Conservation (phyloP, 148 eudicot species). For the Rhododendron ferrugineum region DNA sequence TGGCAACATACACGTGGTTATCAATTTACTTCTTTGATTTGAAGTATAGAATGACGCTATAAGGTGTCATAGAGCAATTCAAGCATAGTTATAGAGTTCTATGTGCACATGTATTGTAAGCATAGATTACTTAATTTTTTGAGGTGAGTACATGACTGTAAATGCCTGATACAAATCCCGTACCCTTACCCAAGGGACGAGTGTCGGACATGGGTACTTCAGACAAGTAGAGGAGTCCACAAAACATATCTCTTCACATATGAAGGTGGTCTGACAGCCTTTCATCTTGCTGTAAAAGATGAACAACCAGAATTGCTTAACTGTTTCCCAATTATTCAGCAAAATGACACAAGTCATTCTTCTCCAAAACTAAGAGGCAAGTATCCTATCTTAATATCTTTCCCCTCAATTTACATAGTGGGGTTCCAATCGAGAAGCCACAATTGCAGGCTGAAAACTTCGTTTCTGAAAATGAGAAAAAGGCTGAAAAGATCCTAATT, state of each 20-base stretch:
- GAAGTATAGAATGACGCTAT: background rate
- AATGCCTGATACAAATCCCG: background rate
- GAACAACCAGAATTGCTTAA: background rate
- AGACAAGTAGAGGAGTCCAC: background rate
- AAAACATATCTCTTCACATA: background rate
- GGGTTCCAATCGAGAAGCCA: background rate
- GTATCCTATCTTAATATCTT: background rate
- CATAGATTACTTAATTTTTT: no score
- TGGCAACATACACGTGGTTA: background rate
- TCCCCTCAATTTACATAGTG: background rate
- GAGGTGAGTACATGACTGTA: no score
- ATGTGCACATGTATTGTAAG: background rate
- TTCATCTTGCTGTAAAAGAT: background rate
- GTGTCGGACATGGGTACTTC: background rate
- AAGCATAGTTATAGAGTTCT: background rate
- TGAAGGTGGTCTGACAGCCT: background rate
- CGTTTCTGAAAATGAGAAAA: background rate
- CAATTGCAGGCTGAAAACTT: background rate
- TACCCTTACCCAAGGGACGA: background rate
- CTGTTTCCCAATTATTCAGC: background rate
- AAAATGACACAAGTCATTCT: background rate
- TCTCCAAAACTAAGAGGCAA: background rate
- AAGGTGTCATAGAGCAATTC: background rate
- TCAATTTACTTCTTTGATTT: background rate
- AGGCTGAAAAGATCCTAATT: background rate